Evolutionary conservation across 2,329 filamentous ascomycete species (phyloP).

Genomic region (Elsinoe arachidis): DNA sequence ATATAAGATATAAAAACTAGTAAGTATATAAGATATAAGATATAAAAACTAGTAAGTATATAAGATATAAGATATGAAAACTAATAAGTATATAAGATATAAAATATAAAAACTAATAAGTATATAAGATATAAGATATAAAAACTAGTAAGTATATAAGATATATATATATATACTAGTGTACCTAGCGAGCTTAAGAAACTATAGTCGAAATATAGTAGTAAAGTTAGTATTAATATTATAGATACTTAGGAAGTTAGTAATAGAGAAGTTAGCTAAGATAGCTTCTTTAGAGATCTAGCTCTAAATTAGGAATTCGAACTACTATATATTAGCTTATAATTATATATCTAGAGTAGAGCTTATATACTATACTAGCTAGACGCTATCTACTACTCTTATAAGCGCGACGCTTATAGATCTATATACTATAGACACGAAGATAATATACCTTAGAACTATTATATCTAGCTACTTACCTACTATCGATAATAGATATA

Average conservation of each 20-base stretch:
- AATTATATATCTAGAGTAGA: neutral
- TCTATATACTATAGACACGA: neutral
- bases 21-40: too few species aligned
- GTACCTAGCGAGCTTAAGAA: neutral
- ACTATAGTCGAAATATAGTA: neutral
- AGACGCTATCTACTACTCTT: neutral
- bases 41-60: too few species aligned
- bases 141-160: too few species aligned
- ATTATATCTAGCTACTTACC: neutral
- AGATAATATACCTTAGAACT: neutral
- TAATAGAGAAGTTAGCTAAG: neutral
- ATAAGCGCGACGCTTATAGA: neutral
- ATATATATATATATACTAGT: too few species aligned
- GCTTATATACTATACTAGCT: neutral
- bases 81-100: too few species aligned
- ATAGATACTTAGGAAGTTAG: neutral
- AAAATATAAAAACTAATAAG: too few species aligned
- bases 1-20: too few species aligned
- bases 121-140: too few species aligned
- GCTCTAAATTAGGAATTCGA: neutral
- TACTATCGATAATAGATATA: neutral
- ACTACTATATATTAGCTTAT: neutral
- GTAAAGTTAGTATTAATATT: neutral
- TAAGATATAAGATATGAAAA: too few species aligned
- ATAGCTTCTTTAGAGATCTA: slow-evolving; percentile 1